Conservation (phyloP, 176 grass and related monocot species). For the Phoenix dactylifera region DNA sequence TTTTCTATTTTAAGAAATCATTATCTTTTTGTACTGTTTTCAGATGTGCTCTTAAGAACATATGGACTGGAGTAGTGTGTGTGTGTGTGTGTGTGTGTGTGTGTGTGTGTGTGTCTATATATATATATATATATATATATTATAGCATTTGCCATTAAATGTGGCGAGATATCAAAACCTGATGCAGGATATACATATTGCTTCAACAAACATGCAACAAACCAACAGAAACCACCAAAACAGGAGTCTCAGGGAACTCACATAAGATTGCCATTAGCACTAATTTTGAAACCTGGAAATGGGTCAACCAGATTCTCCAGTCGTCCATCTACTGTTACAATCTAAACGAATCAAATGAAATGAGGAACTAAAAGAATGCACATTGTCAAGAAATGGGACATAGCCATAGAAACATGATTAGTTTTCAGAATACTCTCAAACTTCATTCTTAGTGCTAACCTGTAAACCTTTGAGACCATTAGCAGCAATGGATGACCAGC, state of each 20-base stretch:
- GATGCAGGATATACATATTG: too few relatives aligned
- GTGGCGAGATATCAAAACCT: too few relatives aligned
- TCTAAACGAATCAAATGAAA: conserved; percentile 23
- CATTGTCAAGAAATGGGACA: neutral
- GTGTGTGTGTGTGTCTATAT: too few relatives aligned
- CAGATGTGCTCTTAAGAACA: too few relatives aligned
- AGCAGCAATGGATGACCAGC: conserved; percentile 59
- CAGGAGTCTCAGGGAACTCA: conserved; percentile 27
- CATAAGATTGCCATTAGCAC: conserved; percentile 52
- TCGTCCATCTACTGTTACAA: conserved; percentile 46
- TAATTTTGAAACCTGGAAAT: conserved; percentile 51
- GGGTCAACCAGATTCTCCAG: conserved; percentile 40
- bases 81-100: too few relatives aligned
- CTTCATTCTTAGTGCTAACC: conserved; percentile 36
- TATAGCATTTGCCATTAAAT: too few relatives aligned
- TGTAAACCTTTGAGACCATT: conserved; percentile 65
- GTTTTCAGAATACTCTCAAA: conserved; percentile 1
- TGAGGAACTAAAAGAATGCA: conserved; percentile 6
- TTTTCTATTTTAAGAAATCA: too few relatives aligned
- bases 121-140: too few relatives aligned
- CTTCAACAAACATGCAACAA: too few relatives aligned
- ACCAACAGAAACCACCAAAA: neutral
- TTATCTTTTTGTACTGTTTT: too few relatives aligned
- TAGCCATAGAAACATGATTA: neutral
- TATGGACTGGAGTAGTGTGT: too few relatives aligned